Evolutionary conservation across 176 grass and related monocot species (phyloP).

Genomic region (Chrysopogon serrulatus): DNA sequence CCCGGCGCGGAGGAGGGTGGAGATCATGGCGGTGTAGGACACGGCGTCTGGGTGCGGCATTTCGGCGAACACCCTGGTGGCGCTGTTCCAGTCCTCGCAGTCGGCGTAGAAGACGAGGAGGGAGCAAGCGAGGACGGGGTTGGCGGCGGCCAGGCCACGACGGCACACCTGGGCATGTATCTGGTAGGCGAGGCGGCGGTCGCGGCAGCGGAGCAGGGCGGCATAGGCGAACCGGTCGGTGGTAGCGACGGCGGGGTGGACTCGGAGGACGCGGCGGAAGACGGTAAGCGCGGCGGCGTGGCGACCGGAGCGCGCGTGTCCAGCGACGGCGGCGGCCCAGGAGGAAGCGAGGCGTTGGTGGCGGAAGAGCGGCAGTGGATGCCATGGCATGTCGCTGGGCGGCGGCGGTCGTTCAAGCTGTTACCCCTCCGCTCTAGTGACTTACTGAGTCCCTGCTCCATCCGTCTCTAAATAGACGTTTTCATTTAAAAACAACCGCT

Average conservation of each 20-base stretch:
- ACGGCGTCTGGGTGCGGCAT: conserved; percentile 49
- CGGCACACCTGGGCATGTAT: conserved; percentile 53
- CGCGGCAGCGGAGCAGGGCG: conserved; percentile 50
- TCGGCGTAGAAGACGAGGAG: conserved; percentile 51
- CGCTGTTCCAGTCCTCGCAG: background rate
- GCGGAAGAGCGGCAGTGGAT: background rate
- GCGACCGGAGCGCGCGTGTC: conserved; percentile 32
- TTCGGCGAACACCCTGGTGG: conserved; percentile 49
- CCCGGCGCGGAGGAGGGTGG: conserved; percentile 36
- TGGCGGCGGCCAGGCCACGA: conserved; percentile 42
- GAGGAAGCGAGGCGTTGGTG: conserved; percentile 20
- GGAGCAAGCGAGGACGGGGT: conserved; percentile 53
- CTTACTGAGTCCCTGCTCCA: too few relatives aligned
- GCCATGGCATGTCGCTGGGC: background rate
- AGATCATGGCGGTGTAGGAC: conserved; percentile 72
- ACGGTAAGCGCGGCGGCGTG: conserved; percentile 34
- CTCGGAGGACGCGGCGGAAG: conserved; percentile 38
- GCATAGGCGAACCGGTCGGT: conserved; percentile 64
- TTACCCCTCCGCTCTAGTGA: too few relatives aligned
- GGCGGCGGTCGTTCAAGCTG: background rate
- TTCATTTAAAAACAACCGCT: too few relatives aligned
- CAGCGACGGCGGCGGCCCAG: conserved; percentile 48
- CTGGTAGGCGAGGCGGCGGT: conserved; percentile 38
- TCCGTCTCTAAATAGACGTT: too few relatives aligned
- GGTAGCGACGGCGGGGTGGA: conserved; percentile 17